Percentiles rank a stretch among this genome's conserved stretches.
These are phyloP conservation scores for Penicillium steckii DNA, from an alignment of 495 filamentous ascomycete genomes.

Conservation along the genomic window DNA sequence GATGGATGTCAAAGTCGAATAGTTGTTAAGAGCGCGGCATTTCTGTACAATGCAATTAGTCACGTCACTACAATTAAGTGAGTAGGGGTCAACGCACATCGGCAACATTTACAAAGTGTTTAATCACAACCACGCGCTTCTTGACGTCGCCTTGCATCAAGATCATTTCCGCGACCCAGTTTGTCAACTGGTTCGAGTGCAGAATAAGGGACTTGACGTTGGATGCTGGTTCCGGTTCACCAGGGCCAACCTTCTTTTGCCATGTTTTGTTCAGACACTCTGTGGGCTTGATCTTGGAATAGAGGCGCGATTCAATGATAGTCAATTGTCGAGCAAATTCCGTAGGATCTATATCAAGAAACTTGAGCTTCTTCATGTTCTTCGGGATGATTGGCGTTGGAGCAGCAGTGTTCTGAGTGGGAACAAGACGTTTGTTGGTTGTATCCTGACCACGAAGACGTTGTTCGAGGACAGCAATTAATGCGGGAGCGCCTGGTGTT, in stretches of 20 bases:
- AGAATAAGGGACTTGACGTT: slow-evolving; percentile 96
- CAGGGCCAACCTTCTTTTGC: slow-evolving; percentile 85
- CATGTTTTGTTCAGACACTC: slow-evolving; percentile 98
- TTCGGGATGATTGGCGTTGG: slow-evolving; percentile 92
- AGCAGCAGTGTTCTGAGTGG: slow-evolving; percentile 73
- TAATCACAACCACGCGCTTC: slow-evolving; percentile 95
- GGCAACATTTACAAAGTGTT: slow-evolving; percentile 94
- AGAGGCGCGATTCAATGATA: slow-evolving; percentile 92
- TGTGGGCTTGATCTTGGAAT: slow-evolving; percentile 90
- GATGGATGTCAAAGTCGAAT: slow-evolving; percentile 96
- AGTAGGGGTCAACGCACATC: slow-evolving; percentile 56
- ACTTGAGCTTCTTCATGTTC: slow-evolving; percentile 99
- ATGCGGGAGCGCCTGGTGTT: slow-evolving; percentile 77
- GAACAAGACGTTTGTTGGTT: slow-evolving; percentile 80
- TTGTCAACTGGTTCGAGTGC: slow-evolving; percentile 97
- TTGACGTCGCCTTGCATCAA: slow-evolving; percentile 89
- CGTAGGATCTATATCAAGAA: slow-evolving; percentile 91
- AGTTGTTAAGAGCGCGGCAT: slow-evolving; percentile 93
- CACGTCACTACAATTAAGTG: not conserved
- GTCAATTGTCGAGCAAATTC: slow-evolving; percentile 97
- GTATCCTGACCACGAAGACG: slow-evolving; percentile 83
- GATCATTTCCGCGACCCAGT: slow-evolving; percentile 99
- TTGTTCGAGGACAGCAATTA: slow-evolving; percentile 84
- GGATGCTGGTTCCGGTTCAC: slow-evolving; percentile 82
- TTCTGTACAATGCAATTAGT: slow-evolving; percentile 54